Base-by-base conservation (phyloP, 129 eudicot genomes). In the Ambrosia trifida region DNA sequence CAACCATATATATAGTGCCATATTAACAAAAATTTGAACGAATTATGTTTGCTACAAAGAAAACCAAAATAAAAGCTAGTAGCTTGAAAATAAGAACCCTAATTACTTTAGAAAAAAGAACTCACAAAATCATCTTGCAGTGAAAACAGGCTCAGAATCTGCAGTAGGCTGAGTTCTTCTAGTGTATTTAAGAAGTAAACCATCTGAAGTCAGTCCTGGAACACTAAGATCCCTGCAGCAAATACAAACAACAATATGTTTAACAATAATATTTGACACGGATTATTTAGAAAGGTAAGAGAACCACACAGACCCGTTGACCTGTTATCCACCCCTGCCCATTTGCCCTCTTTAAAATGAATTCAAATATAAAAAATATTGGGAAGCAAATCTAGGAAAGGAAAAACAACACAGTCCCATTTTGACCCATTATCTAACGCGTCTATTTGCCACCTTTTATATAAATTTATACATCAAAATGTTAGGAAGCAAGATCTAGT, bases 121-220 rank as follows among this genome's bases (percentile, higher is more conserved):
- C 24, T 50, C 43, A 52, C 73, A 40, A 35, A 69, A 28, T 76
- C 80, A 91, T 84, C 97, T 88, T 62, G 90, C 91, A 79, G 91
- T 88, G 59, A 87, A 88, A 70, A 90, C 83, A 56, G 99, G 99
- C 60, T 95, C 99, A 1, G 87, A 56, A 72, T 84, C 89, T 2
- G 77, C 72, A 62, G 87, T 87, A 63, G 99, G 96, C 81, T 90
- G 99, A 72, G 83, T 85, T 81, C 97, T 82, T 78, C 97, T 78
- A 41, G 99, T 90, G 80, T 87, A 95, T 73, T 95, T 90, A 18
- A 90, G 99, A 9, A 94, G 96, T 74, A 94, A 85, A 69, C 85
- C 97, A 56, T 94, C 99, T 56, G 99, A 84, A 76, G 97, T 83
- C 69, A 94, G 96, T 52, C 99, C 99, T 9, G 98, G 97, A 73